A percentile compares a stretch with the other conserved stretches of the same genome.
These are phyloP conservation scores for Symmetrospora coprosmae DNA, from an alignment of 768 basidiomycete genomes.

Conservation along the genomic window DNA sequence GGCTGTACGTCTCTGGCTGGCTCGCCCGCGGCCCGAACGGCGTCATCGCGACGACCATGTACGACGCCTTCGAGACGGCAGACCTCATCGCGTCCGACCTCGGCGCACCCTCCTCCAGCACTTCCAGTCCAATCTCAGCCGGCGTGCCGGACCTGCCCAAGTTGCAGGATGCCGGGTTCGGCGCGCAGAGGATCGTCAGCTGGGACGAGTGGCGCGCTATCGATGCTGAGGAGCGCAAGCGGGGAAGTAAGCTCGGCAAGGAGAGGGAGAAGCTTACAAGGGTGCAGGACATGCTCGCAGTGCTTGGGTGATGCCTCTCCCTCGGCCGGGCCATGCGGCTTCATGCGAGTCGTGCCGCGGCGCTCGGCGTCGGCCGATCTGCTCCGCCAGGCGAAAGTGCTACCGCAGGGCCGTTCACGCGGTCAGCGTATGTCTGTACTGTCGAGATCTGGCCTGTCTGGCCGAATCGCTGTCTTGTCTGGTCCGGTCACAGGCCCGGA, in stretches of 20 bases:
- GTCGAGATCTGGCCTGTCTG: no score
- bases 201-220: slow-evolving; percentile 64
- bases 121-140: no score
- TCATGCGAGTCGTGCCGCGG: no score
- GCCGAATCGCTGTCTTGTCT: no score
- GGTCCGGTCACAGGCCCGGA: no score
- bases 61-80: slow-evolving; percentile 69
- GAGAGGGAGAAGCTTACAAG: slow-evolving; percentile 39
- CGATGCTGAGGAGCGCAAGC: slow-evolving; percentile 54
- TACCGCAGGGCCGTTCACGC: no score
- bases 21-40: slow-evolving; percentile 78
- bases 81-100: slow-evolving; percentile 56
- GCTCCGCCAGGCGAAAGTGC: no score
- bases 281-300: slow-evolving; percentile 39
- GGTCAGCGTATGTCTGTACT: no score
- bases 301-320: slow-evolving; percentile 14
- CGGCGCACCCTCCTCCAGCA: slow-evolving; percentile 27
- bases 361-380: no score
- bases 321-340: no score
- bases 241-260: slow-evolving; percentile 43
- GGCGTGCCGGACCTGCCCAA: slow-evolving; percentile 43
- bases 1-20: slow-evolving; percentile 90
- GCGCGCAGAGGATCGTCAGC: slow-evolving; percentile 42
- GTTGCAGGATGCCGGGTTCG: slow-evolving; percentile 34
- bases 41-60: slow-evolving; percentile 84